Base-by-base conservation (phyloP, 805 yeast genomes). In the Cyberlindnera petersonii region DNA sequence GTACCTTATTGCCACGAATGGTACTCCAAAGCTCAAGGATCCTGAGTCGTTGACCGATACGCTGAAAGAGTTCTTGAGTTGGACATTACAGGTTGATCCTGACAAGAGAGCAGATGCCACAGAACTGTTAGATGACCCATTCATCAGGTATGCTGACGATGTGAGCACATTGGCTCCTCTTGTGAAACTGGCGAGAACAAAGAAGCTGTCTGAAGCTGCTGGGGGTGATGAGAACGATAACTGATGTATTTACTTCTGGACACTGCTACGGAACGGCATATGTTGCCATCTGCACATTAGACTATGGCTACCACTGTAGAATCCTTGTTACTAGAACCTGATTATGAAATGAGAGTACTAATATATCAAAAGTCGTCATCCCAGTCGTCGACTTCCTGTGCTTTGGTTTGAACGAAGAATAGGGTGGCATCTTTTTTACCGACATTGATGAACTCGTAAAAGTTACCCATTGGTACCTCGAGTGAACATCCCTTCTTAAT, bases 71-170 rank as follows among this genome's bases (percentile, higher is more conserved):
- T 93, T 93, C 55, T 70, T 93, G 54, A 74, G 79, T 24, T 86
- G 88, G 49, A 87, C 97, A 63, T 68, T 93, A 22, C 86, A 96
- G 64, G 98, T 91, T 26, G 98, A 94, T 58, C 96, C 89, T 30
- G 77, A 84, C 51, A 82, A 81, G 56, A 75, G 99, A 52, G 98
- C 96, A 1, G 75, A 82, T 17, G 86, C 98, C 9, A 87, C 82
- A 49, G 96, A 91, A 58, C 71, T 93, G 35, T 66, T 93, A 32
- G 77, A 75, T 42, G 96, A 89, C 58, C 70, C 76, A 28, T 85
- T 84, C 54, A 77, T 85, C 46, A 71, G 69, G 37, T 71, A 72
- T 60, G 79, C 85, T 9, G 86, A 79, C 49, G 75, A 73, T 27
- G 83, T 78, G 24, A 55, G 65, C 9, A 67, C 81, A 2, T 69